Base-by-base conservation (phyloP, 2,329 filamentous ascomycete species). In the Delphinella strobiligena region DNA sequence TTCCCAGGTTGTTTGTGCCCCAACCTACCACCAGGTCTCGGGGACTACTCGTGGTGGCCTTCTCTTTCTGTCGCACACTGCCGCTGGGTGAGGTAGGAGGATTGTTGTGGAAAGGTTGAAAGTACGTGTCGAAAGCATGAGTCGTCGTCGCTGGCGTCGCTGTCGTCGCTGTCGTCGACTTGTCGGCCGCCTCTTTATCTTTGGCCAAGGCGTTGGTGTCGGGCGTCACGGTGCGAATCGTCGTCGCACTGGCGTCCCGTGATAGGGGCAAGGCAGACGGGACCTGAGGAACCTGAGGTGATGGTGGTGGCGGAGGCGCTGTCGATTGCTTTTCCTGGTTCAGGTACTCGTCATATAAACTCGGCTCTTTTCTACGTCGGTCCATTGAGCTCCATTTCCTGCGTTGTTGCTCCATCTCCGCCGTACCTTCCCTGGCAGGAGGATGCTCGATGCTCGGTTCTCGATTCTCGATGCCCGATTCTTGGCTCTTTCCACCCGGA, bases 181-280 rank as follows among this genome's bases (percentile, higher is more conserved):
- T n/a, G n/a, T n/a, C n/a, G n/a, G n/a, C n/a, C n/a, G n/a, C n/a
- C n/a, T n/a, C n/a, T n/a, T n/a, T n/a, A n/a, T n/a, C n/a, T n/a
- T n/a, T n/a, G n/a, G n/a, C n/a, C n/a, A n/a, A 12, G 22, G 22
- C 22, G 22, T 12, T 27, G 22, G 7, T 12, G 22, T 85, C 80
- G 48, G 80, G 78, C 45, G 79, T 82, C 47, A 82, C 76, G 41
- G 78, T 64, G 46, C 80, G 75, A 51, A 80, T 73, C 34, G 71
- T 73, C 47, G 43, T 44, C 19, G 35, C 37, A 18, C 42, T 34
- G 15, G 42, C 33, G 22, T 22, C 40, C n/a, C 34, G 34, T 12
- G 14, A 36, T 18, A 22, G 24, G 36, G 19, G 27, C 9, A 31
- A 15, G 14, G 32, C 12, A 12, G 14, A 16, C 29, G 14, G n/a